Evolutionary conservation across 306 rosid species (phyloP), one percentile per base, ranked within the genome.

Genomic region (Hippophae gyantsensis): DNA sequence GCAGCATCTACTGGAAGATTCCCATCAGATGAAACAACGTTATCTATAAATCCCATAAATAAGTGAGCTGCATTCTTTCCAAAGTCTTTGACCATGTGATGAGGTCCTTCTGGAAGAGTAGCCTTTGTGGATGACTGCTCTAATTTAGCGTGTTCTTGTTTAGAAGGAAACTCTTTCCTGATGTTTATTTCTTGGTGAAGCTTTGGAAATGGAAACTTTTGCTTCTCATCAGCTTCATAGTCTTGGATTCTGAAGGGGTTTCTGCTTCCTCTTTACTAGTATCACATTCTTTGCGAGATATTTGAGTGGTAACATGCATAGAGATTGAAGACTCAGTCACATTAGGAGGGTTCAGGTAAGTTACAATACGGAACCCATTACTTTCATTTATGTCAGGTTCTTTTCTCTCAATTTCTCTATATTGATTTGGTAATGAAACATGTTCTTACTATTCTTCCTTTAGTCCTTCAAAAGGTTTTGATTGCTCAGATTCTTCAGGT

Each of bases 261-360:
- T 79, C 73, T 52, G 61, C 80, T 54, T 77, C 69, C 51, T 38
- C 54, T 75, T 54, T 46, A 62, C 73, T 74, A 23, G 54, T 11
- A 53, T 43, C 45, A 74, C 54, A 67, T 48, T 78, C 79, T 32
- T 58, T 27, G 9, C 7, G 14, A 25, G 71, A 54, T 50, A 64
- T 27, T 66, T 72, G 71, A 69, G n/a, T 58, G 10, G 60, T 54
- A 64, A 60, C 51, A 58, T 64, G 46, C 10, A 27, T 54, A 74
- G 76, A 58, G 42, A 61, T 53, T 50, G 38, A 68, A 69, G 68
- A 68, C 73, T 61, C 72, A 59, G 48, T 67, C 42, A 62, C 69
- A 65, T 69, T 68, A 72, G 68, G 61, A 70, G 69, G 74, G 72
- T 81, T 79, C 67, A 54, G 57, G 78, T 58, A 70, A 63, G 66